Evolutionary conservation across 163 green algal genomes (phyloP).

Genomic region (Coccomyxa subellipsoidea): DNA sequence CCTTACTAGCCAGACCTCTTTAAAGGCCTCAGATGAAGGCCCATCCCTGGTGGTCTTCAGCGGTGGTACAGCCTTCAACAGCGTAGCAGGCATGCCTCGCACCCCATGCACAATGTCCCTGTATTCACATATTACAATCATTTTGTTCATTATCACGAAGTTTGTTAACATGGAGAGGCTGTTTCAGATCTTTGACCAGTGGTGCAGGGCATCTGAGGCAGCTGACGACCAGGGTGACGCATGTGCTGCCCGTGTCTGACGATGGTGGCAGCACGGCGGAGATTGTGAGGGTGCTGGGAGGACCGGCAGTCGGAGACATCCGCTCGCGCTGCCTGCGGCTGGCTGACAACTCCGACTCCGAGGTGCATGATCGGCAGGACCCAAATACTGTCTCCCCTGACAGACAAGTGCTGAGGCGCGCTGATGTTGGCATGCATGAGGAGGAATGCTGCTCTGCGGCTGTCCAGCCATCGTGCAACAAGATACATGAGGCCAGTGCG

Average conservation of each 20-base stretch:
- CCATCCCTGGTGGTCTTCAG: slow-evolving; percentile 81
- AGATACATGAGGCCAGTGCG: too few relatives aligned
- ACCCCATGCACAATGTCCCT: too few relatives aligned
- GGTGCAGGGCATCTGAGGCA: slow-evolving; percentile 55
- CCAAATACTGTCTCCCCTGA: too few relatives aligned
- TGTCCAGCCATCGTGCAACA: too few relatives aligned
- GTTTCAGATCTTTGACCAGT: not conserved
- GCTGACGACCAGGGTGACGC: slow-evolving; percentile 78
- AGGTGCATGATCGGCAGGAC: slow-evolving; percentile 69
- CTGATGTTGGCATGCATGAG: too few relatives aligned
- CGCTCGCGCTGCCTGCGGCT: slow-evolving; percentile 91
- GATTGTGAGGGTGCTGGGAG: slow-evolving; percentile 91
- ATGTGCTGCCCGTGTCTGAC: slow-evolving; percentile 96
- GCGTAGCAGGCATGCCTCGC: slow-evolving; percentile 75
- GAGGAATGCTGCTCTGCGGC: too few relatives aligned
- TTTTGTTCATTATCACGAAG: too few relatives aligned
- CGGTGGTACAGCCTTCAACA: slow-evolving; percentile 97
- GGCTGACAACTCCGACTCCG: slow-evolving; percentile 79
- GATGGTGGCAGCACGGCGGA: slow-evolving; percentile 93
- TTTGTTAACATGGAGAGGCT: too few relatives aligned
- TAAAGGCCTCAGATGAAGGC: not conserved
- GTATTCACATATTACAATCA: too few relatives aligned
- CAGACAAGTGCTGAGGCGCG: too few relatives aligned
- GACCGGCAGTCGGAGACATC: slow-evolving; percentile 96
- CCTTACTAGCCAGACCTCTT: not conserved